Base-by-base conservation (phyloP, 2,329 filamentous ascomycete species). In the Xylaria sp. region DNA sequence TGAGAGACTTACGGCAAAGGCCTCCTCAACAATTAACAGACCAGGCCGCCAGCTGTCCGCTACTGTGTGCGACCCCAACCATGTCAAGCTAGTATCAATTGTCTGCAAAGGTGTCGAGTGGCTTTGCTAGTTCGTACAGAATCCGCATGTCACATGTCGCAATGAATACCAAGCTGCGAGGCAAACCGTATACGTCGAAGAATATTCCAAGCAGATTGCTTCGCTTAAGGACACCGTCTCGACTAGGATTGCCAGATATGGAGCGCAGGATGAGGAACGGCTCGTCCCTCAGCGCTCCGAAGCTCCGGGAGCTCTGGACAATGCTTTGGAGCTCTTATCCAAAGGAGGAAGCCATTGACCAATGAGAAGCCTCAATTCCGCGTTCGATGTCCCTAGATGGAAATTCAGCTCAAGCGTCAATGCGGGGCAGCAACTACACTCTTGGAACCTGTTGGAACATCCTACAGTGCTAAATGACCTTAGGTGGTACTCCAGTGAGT, bases 271-370 rank as follows among this genome's bases (percentile, higher is more conserved):
- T 25, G 41, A 66, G 55, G 63, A 50, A 55, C 63, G 63, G 55
- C 37, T 41, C 65, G 57, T 51, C 20, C 65, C 58, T 51, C 56
- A 28, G 9, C 18, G 39, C 56, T 31, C 56, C 37, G 37, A 57
- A 55, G 31, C 52, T 37, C 52, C 48, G 39, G 7, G 7, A 60
- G 37, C 55, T 60, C 20, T 50, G 46, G 46, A n/a, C 44, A 48
- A 18, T 20, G 3, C 44, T 48, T 20, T 41, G 12, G 20, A 28
- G 50, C 39, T 37, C 25, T 4, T 34, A 52, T 65, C 39, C 28
- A 39, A 20, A 37, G 50, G 39, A 18, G 9, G 20, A 51, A 56
- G 67, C 70, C 57, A 72, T 72, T 70, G 70, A 28, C 70, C 67
- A 72, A 72, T 72, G 56, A 67, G 39, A 65, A 50, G 52, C 61